A percentile compares a stretch with the other conserved stretches of the same genome.
Evolutionary conservation across 139 green algal genomes (phyloP).

Genomic region (Dunaliella primolecta): DNA sequence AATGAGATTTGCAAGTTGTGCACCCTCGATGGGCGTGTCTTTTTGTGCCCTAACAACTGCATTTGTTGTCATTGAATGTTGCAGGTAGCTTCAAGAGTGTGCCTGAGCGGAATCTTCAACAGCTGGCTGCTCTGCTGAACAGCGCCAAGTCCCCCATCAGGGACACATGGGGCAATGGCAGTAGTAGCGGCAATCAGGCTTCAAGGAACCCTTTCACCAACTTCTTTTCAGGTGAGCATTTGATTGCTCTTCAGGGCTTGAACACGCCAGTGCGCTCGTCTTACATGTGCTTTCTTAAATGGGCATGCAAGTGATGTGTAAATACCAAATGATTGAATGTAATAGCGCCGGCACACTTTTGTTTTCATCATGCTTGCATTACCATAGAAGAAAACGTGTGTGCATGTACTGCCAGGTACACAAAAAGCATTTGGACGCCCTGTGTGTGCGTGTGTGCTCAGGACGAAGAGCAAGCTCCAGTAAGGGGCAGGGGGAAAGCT

Average conservation of each 20-base stretch:
- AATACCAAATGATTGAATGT: not conserved
- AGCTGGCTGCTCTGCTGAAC: not conserved
- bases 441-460: not conserved
- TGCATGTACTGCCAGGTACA: not conserved
- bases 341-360: not conserved
- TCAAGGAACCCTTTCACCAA: not conserved
- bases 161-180: not conserved
- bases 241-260: not conserved
- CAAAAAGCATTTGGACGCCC: not conserved
- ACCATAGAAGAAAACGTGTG: not conserved
- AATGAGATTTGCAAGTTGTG: not conserved
- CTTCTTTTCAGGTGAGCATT: slow-evolving; percentile 11
- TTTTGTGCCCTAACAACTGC: not conserved
- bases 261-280: not conserved
- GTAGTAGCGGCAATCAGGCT: not conserved
- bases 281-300: not conserved
- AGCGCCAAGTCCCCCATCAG: slow-evolving; percentile 6
- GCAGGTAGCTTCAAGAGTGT: not conserved
- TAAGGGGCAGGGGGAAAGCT: not conserved
- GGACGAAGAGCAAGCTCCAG: not conserved
- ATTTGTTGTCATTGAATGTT: not conserved
- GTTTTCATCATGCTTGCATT: not conserved
- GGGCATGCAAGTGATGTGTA: not conserved
- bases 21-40: not conserved
- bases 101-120: not conserved